A percentile compares a stretch with the other conserved stretches of the same genome.
Conservation (phyloP, 2,329 filamentous ascomycete species). For the Zymoseptoria brevis region DNA sequence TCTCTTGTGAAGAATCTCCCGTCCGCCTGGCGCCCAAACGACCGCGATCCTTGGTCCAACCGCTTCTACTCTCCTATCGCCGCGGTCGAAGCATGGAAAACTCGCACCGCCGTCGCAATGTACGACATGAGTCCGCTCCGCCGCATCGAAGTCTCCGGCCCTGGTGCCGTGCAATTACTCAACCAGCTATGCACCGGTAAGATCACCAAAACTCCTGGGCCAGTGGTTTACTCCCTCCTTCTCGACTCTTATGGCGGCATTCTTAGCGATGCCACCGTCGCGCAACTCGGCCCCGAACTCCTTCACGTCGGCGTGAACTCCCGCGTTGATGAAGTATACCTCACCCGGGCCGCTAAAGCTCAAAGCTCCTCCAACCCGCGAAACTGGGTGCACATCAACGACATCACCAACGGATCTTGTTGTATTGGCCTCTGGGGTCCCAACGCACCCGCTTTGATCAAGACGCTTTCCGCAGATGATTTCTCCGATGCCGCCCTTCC, state of each 20-base stretch:
- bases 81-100: slow-evolving; percentile 58
- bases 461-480: slow-evolving; percentile 39
- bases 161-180: slow-evolving; percentile 49
- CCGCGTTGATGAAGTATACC: slow-evolving; percentile 47
- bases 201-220: slow-evolving; percentile 41
- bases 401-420: slow-evolving; percentile 54
- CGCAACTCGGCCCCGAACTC: slow-evolving; percentile 42
- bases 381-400: slow-evolving; percentile 46
- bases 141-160: slow-evolving; percentile 50
- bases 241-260: slow-evolving; percentile 48
- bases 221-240: slow-evolving; percentile 50
- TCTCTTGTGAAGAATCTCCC: slow-evolving; percentile 46
- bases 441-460: slow-evolving; percentile 45
- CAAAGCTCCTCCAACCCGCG: slow-evolving; percentile 37
- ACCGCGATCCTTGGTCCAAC: slow-evolving; percentile 52
- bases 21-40: slow-evolving; percentile 45
- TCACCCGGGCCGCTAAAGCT: slow-evolving; percentile 45
- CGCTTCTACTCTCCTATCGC: slow-evolving; percentile 51
- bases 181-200: slow-evolving; percentile 47
- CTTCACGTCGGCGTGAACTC: slow-evolving; percentile 53
- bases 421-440: slow-evolving; percentile 58
- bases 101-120: slow-evolving; percentile 53
- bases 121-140: slow-evolving; percentile 56
- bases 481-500: slow-evolving; percentile 41
- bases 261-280: slow-evolving; percentile 50